phyloP scores from a whole-genome alignment of 1,284 basidiomycete genomes.

The Schizophyllum amplum region DNA sequence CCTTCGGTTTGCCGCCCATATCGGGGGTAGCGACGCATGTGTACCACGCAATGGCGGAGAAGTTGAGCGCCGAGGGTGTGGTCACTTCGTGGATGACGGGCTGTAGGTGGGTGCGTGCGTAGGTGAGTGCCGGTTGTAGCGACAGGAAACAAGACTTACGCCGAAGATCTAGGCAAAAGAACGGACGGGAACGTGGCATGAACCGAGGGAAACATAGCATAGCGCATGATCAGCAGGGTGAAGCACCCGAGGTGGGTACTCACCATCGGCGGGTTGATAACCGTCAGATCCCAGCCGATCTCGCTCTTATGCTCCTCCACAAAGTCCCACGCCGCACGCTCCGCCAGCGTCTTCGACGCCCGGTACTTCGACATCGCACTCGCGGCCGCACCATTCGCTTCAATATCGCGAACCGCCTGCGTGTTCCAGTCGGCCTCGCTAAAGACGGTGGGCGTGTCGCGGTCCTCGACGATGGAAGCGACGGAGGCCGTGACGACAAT shows the following conservation, averaged over 20 bases:
- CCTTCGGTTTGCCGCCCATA: conserved; percentile 10
- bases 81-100: conserved; percentile 23
- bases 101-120: conserved; percentile 7
- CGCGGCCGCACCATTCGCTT: conserved; percentile 35
- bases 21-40: conserved; percentile 13
- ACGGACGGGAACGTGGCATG: not conserved
- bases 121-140: not conserved
- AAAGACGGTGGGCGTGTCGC: conserved; percentile 22
- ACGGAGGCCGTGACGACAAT: conserved; percentile 60
- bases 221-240: not conserved
- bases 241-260: conserved; percentile 6
- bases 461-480: conserved; percentile 39
- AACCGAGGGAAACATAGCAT: too few relatives aligned
- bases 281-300: conserved; percentile 33
- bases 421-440: conserved; percentile 55
- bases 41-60: conserved; percentile 19
- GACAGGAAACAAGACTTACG: conserved; percentile 14
- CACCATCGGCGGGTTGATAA: conserved; percentile 36
- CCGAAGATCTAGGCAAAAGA: conserved; percentile 30
- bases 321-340: conserved; percentile 41
- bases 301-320: conserved; percentile 27
- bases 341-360: conserved; percentile 39
- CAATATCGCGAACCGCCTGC: conserved; percentile 33
- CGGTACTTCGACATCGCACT: conserved; percentile 25
- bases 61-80: conserved; percentile 17